Evolutionary conservation across 345 rosid genomes (phyloP), one percentile per base, ranked within the genome.

Genomic region (Gossypium thurberi): DNA sequence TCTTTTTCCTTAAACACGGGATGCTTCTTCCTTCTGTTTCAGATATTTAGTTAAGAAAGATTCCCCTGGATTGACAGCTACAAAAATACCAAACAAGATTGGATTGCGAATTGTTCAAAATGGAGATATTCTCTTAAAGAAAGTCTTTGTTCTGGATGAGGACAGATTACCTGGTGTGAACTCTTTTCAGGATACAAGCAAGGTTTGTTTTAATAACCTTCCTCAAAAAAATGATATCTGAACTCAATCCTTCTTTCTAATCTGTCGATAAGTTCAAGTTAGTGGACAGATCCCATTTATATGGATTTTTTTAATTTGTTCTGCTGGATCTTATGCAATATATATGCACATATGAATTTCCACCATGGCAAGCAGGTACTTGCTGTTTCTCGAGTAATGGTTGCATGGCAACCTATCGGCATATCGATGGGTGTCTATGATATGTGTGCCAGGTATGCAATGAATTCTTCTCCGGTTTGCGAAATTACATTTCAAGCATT

Each of bases 371-470:
- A 33, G 0, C 78, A 92, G 98, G 98, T 95, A 48, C 85, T 95
- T 57, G 98, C 96, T 73, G 94, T 95, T 48, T 95, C 98, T 50
- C 98, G 96, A 23, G 92, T 95, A 42, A 91, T 91, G 83, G 99
- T 96, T 59, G 83, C 98, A 21, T 95, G 99, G 99, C 98, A 92
- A 66, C 97, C 98, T 64, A 87, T 92, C 26, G 99, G 99, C 59
- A 76, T 95, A 81, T 85, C 96, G 37, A 95, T 92, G 99, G 98
- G 99, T 18, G 81, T 91, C 77, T 95, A 92, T 74, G 98, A 92
- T 76, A 91, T 95, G 93, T 95, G 99, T 73, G 94, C 87, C 82
- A 90, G 98, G 97, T 94, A 87, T 48, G 57, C n/a, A 60, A 10
- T 53, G 47, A 37, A 9, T 48, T 76, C 21, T 28, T 71, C 33